Base-by-base conservation (phyloP, 1,284 basidiomycete genomes). In the Boletus albobrunnescens region DNA sequence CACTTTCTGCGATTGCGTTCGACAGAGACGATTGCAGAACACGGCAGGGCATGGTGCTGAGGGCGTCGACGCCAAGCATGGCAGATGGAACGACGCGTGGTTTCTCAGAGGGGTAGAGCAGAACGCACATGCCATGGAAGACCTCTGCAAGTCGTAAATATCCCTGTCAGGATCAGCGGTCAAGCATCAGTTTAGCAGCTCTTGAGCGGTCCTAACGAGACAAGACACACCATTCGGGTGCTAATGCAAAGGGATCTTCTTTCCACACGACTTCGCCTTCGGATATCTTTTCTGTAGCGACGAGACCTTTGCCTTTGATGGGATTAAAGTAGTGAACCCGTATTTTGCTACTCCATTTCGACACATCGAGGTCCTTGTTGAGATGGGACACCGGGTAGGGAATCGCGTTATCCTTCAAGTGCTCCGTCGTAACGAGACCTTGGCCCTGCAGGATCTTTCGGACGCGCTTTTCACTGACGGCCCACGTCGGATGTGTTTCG, bases 11-110 rank as follows among this genome's bases (percentile, higher is more conserved):
- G 79, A 77, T 16, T 83, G 78, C 7, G 76, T 64, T 13, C 80
- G 74, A 61, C 91, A 94, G 1, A 89, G 75, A 4, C 86, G 77
- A 53, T 81, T 88, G 70, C 91, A 94, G 70, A 91, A 94, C 32
- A 79, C 71, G 8, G 81, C 78, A 12, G 77, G 71, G 56, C 87
- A 89, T 19, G 67, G 61, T 12, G 68, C 56, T 2, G 69, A 56
- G 0, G 72, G 67, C 1, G 69, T 58, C 2, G 72, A 69, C 17
- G 75, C 71, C 3, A 74, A 60, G 48, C 84, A 87, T 2, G 73
- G 61, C 7, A 77, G 65, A 35, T 74, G 68, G 22, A 82, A 70
- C 0, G 76, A 68, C 9, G 78, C 77, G 7, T 64, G 60, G 12
- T 59, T 59, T 19, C 63, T 65, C 42, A 89, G 70, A 2, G 80